A percentile compares a stretch with the other conserved stretches of the same genome.
Evolutionary conservation across 129 eudicot genomes (phyloP).

Genomic region (Mikania micrantha): DNA sequence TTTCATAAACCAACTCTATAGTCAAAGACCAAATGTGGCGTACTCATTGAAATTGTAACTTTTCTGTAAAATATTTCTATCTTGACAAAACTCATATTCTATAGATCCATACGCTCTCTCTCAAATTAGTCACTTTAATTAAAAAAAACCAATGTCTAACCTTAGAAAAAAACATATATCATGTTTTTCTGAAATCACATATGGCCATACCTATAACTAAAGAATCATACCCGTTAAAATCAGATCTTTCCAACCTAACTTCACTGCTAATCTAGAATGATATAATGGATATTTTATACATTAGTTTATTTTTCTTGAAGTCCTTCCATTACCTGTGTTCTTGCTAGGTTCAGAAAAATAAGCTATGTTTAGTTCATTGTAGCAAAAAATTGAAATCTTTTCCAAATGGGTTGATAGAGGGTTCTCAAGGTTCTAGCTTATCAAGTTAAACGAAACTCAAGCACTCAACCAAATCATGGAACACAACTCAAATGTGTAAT

Average conservation of each 20-base stretch:
- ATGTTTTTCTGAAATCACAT: background rate
- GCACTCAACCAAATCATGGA: background rate
- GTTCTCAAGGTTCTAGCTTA: background rate
- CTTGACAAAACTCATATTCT: background rate
- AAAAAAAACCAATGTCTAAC: background rate
- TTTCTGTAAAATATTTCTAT: background rate
- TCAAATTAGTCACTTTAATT: background rate
- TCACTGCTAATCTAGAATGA: background rate
- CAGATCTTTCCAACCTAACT: background rate
- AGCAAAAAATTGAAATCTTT: background rate
- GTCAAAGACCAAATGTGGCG: too few relatives aligned
- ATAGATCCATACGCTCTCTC: background rate
- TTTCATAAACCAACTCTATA: background rate
- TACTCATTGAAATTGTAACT: background rate
- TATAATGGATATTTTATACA: background rate
- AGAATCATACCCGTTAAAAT: background rate
- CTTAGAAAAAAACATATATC: background rate
- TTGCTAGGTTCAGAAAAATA: background rate
- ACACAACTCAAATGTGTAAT: background rate
- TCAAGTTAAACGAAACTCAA: background rate
- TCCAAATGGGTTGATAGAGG: background rate
- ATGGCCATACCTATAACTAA: background rate
- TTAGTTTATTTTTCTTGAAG: background rate
- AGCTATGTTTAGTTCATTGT: background rate
- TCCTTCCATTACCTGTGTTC: background rate